Percentiles rank a stretch among this genome's conserved stretches.
phyloP scores from a whole-genome alignment of 176 grass and related monocot species.

The Paspalum vaginatum region DNA sequence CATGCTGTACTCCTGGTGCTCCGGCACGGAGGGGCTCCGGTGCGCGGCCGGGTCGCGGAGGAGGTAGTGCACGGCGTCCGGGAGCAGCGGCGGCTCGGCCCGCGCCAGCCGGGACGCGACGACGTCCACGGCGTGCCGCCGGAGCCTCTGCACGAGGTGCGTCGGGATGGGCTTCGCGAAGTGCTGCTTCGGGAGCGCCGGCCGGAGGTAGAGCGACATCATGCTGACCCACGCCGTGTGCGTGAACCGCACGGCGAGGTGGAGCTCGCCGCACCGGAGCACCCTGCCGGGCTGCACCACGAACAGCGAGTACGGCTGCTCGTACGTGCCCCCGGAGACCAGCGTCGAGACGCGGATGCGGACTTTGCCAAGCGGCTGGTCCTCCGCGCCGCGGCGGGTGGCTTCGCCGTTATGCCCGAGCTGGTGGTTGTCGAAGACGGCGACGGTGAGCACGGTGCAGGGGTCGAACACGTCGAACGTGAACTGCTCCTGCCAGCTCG shows the following conservation, averaged over 20 bases:
- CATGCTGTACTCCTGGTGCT: not conserved
- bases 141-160: not conserved
- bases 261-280: conserved; percentile 45
- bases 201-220: conserved; percentile 28
- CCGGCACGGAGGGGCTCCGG: conserved; percentile 26
- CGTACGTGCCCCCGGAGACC: conserved; percentile 6
- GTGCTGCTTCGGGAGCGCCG: conserved; percentile 33
- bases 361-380: conserved; percentile 36
- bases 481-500: conserved; percentile 57
- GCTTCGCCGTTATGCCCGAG: not conserved
- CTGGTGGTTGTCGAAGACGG: conserved; percentile 47
- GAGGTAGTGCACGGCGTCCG: not conserved
- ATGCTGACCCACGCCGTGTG: conserved; percentile 25
- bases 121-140: not conserved
- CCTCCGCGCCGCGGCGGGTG: not conserved
- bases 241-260: conserved; percentile 46
- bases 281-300: not conserved
- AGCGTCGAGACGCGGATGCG: conserved; percentile 49
- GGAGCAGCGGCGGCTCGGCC: conserved; percentile 28
- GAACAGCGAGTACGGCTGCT: conserved; percentile 22
- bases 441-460: conserved; percentile 55
- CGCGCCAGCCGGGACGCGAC: not conserved
- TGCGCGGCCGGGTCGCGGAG: conserved; percentile 18
- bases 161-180: conserved; percentile 31
- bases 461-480: conserved; percentile 52